Conservation (phyloP, 352 stramenopile species). For the Blastocystis hominis region DNA sequence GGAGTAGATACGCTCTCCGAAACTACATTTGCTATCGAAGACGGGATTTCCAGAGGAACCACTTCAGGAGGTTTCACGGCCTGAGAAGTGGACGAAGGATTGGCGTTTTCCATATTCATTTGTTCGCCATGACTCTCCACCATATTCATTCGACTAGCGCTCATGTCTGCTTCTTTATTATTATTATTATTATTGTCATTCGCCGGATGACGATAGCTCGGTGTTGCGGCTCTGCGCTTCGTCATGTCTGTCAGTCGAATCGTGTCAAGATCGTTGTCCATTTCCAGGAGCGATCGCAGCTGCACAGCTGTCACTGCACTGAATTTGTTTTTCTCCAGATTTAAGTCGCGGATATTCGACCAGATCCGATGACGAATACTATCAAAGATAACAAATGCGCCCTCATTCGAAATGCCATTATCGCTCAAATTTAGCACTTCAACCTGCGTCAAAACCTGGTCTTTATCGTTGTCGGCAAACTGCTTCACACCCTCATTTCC, state of each 20-base stretch:
- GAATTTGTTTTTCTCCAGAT: slow-evolving; percentile 48
- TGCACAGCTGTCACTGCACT: slow-evolving; percentile 21
- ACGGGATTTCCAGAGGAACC: neutral
- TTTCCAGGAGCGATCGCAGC: slow-evolving; percentile 50
- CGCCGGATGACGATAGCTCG: neutral
- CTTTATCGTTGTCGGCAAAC: neutral
- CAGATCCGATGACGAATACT: slow-evolving; percentile 30
- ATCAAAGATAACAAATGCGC: slow-evolving; percentile 64
- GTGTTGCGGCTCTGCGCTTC: neutral
- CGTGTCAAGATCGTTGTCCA: slow-evolving; percentile 55
- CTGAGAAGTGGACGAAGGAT: too few relatives aligned
- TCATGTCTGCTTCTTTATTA: neutral
- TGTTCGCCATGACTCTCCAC: neutral
- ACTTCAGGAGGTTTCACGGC: neutral
- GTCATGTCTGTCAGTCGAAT: slow-evolving; percentile 46
- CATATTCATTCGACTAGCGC: neutral
- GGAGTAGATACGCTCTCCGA: neutral
- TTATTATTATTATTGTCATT: neutral
- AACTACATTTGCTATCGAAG: neutral
- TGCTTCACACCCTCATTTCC: slow-evolving; percentile 22
- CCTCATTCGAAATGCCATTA: slow-evolving; percentile 66
- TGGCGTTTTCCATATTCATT: neutral
- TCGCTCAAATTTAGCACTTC: slow-evolving; percentile 67
- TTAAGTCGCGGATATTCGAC: neutral
- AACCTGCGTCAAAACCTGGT: slow-evolving; percentile 60